Evolutionary conservation across 164 flowering plant species (phyloP).

Genomic region (Piper longum): DNA sequence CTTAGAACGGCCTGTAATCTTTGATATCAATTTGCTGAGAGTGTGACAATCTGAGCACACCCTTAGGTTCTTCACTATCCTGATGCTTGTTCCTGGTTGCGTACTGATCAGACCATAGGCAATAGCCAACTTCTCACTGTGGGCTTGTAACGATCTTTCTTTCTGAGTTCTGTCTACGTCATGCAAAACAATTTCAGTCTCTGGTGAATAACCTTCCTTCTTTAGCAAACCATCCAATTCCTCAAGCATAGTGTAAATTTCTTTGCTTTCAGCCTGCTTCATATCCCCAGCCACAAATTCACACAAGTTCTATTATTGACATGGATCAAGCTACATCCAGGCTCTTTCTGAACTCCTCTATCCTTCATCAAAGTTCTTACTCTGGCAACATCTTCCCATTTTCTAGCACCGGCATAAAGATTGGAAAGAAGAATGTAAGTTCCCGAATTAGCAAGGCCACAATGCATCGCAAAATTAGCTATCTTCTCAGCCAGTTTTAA

Average conservation of each 20-base stretch:
- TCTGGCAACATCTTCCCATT: constrained; percentile 57
- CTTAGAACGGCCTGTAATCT: constrained; percentile 56
- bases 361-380: constrained; percentile 60
- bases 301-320: constrained; percentile 41
- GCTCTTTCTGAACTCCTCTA: constrained; percentile 46
- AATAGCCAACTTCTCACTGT: constrained; percentile 69
- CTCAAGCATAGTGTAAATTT: constrained; percentile 48
- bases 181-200: constrained; percentile 44
- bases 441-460: constrained; percentile 45
- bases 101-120: constrained; percentile 73
- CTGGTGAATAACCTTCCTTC: constrained; percentile 38
- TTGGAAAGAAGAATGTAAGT: constrained; percentile 70
- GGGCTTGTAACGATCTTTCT: constrained; percentile 43
- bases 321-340: constrained; percentile 72
- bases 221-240: constrained; percentile 38
- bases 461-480: constrained; percentile 29
- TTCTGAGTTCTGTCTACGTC: constrained; percentile 41
- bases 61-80: constrained; percentile 65
- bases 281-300: constrained; percentile 70
- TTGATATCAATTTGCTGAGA: constrained; percentile 46
- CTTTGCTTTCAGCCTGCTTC: constrained; percentile 47
- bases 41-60: constrained; percentile 61
- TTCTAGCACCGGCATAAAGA: constrained; percentile 47
- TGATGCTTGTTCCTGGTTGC: constrained; percentile 39
- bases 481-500: constrained; percentile 42